Percentiles rank a stretch among this genome's conserved stretches.
Evolutionary conservation across 1,139 yeast genomes (phyloP).

Genomic region (Taphrina pruni): DNA sequence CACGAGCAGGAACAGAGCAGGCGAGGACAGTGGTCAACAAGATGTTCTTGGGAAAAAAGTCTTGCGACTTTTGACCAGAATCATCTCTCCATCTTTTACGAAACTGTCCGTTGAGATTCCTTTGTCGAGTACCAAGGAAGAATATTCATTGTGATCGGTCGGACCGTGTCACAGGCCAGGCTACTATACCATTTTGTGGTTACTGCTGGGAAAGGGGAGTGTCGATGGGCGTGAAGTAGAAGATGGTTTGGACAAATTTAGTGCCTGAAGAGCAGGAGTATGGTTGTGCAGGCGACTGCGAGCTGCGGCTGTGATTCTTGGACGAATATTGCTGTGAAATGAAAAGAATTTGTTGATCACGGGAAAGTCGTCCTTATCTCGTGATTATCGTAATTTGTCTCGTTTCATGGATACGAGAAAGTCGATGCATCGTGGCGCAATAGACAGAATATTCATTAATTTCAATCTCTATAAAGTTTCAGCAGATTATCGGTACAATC

Average conservation of each 20-base stretch:
- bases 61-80: constrained; percentile 7
- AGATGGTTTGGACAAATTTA: background rate
- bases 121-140: constrained; percentile 1
- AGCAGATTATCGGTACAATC: background rate
- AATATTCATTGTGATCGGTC: constrained; percentile 1
- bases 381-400: background rate
- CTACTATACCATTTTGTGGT: constrained; percentile 12
- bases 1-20: constrained; percentile 17
- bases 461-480: too few relatives aligned
- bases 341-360: constrained; percentile 12
- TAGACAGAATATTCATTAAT: too few relatives aligned
- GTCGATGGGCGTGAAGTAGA: constrained; percentile 27
- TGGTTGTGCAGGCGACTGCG: constrained; percentile 5
- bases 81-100: constrained; percentile 32
- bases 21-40: constrained; percentile 39
- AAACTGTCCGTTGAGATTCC: constrained; percentile 27
- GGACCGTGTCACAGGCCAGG: constrained; percentile 3
- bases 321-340: background rate
- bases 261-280: constrained; percentile 18
- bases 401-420: background rate
- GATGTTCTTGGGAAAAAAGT: constrained; percentile 5
- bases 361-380: constrained; percentile 14
- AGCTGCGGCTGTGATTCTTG: constrained; percentile 2
- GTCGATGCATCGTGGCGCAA: too few relatives aligned
- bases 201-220: background rate